phyloP scores from a whole-genome alignment of 495 filamentous ascomycete species.

The Amniculicola lignicola region DNA sequence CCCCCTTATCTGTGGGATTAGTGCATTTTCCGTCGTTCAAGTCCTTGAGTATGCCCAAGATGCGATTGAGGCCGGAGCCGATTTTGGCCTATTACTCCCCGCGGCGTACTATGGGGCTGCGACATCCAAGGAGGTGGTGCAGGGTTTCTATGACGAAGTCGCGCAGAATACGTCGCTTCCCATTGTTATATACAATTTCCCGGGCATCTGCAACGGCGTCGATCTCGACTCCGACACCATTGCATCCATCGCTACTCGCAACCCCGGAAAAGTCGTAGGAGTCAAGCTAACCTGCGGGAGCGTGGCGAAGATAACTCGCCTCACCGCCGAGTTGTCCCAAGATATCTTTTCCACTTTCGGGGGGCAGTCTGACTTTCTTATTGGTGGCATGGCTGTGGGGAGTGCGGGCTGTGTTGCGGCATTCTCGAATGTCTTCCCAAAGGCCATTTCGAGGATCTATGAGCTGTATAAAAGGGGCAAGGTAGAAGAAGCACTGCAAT shows the following conservation, averaged over 20 bases:
- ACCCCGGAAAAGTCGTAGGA: constrained; percentile 55
- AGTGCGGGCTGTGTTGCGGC: constrained; percentile 62
- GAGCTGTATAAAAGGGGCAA: constrained; percentile 51
- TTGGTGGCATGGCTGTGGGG: constrained; percentile 58
- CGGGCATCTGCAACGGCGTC: constrained; percentile 66
- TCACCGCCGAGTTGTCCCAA: constrained; percentile 52
- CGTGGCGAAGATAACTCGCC: constrained; percentile 62
- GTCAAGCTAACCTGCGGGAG: constrained; percentile 69
- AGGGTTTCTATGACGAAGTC: constrained; percentile 60
- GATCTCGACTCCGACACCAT: constrained; percentile 65
- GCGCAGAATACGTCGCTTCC: constrained; percentile 52
- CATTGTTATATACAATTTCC: constrained; percentile 69
- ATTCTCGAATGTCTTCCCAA: constrained; percentile 65
- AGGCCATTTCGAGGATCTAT: constrained; percentile 53
- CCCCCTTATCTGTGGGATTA: constrained; percentile 64
- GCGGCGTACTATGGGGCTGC: constrained; percentile 21
- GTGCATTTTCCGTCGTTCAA: constrained; percentile 60
- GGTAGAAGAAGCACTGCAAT: constrained; percentile 51
- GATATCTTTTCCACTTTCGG: constrained; percentile 61
- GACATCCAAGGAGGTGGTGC: constrained; percentile 56
- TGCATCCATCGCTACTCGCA: constrained; percentile 47
- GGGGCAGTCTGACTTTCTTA: constrained; percentile 67
- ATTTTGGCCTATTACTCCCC: constrained; percentile 58
- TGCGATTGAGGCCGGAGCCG: constrained; percentile 57
- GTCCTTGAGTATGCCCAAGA: constrained; percentile 55